Percentiles rank a stretch among this genome's conserved stretches.
phyloP scores from a whole-genome alignment of 2,329 filamentous ascomycete species.

The Trichophyton benhamiae region DNA sequence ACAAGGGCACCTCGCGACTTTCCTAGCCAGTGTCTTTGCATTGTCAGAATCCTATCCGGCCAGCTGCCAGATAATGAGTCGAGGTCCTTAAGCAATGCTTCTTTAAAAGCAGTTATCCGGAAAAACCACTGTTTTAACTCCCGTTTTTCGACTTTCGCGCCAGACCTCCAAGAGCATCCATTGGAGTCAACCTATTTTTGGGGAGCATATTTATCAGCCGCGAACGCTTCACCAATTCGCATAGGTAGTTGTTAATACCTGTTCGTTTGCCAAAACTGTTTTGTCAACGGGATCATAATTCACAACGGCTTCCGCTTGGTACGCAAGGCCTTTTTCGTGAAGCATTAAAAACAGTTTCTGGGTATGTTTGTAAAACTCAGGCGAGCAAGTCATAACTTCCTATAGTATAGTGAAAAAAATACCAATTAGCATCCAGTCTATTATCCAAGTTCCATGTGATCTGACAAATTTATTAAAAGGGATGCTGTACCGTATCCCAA shows the following conservation, averaged over 20 bases:
- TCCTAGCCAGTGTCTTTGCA: slow-evolving; percentile 83
- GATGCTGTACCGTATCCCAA: slow-evolving; percentile 58
- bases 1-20: slow-evolving; percentile 62
- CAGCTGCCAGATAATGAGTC: slow-evolving; percentile 55
- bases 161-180: slow-evolving; percentile 76
- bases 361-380: slow-evolving; percentile 78
- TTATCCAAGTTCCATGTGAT: not conserved
- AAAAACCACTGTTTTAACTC: slow-evolving; percentile 83
- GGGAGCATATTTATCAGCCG: slow-evolving; percentile 6
- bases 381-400: slow-evolving; percentile 76
- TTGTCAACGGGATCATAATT: slow-evolving; percentile 86
- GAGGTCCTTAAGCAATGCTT: slow-evolving; percentile 59
- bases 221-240: not conserved
- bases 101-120: slow-evolving; percentile 65
- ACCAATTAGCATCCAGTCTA: not conserved
- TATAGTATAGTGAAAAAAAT: slow-evolving; percentile 26
- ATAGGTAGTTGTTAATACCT: slow-evolving; percentile 32
- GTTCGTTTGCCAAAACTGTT: slow-evolving; percentile 83
- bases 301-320: slow-evolving; percentile 70
- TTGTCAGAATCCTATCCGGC: slow-evolving; percentile 70
- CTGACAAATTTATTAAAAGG: not conserved
- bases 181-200: slow-evolving; percentile 55
- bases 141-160: slow-evolving; percentile 68
- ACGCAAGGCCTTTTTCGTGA: slow-evolving; percentile 61
- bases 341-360: slow-evolving; percentile 74